Evolutionary conservation across 2,329 filamentous ascomycete genomes (phyloP).

Genomic region (Nemania sp.): DNA sequence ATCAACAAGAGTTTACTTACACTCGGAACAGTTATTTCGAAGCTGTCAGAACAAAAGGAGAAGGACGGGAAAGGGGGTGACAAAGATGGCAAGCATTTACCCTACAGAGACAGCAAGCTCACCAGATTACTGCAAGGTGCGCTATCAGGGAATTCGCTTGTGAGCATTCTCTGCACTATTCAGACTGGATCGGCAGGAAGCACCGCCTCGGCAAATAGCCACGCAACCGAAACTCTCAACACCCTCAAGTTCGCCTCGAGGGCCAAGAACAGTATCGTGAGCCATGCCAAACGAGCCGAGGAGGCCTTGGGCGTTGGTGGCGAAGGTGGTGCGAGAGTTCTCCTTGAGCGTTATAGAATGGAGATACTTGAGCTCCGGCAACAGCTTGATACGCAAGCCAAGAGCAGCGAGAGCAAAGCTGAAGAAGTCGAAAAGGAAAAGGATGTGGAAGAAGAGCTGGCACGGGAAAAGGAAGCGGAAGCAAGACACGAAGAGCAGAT

Average conservation of each 20-base stretch:
- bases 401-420: slow-evolving; percentile 64
- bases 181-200: slow-evolving; percentile 81
- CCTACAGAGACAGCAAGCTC: slow-evolving; percentile 96
- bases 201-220: slow-evolving; percentile 70
- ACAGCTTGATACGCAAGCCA: slow-evolving; percentile 83
- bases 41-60: slow-evolving; percentile 87
- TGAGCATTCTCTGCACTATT: slow-evolving; percentile 97
- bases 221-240: slow-evolving; percentile 88
- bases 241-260: slow-evolving; percentile 96
- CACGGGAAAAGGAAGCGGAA: slow-evolving; percentile 77
- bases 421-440: slow-evolving; percentile 66
- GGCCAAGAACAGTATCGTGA: slow-evolving; percentile 97
- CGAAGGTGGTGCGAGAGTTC: slow-evolving; percentile 84
- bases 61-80: slow-evolving; percentile 74
- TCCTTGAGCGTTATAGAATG: slow-evolving; percentile 90
- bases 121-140: slow-evolving; percentile 91
- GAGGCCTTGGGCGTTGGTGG: slow-evolving; percentile 80
- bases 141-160: slow-evolving; percentile 87
- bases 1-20: slow-evolving; percentile 99
- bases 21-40: slow-evolving; percentile 90
- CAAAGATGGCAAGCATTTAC: slow-evolving; percentile 88
- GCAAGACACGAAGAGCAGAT: slow-evolving; percentile 95
- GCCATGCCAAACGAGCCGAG: slow-evolving; percentile 92
- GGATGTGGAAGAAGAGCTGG: slow-evolving; percentile 73
- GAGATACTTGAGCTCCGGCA: slow-evolving; percentile 83